Evolutionary conservation across 768 basidiomycete species (phyloP).

Genomic region (Mycena sanguinolenta): DNA sequence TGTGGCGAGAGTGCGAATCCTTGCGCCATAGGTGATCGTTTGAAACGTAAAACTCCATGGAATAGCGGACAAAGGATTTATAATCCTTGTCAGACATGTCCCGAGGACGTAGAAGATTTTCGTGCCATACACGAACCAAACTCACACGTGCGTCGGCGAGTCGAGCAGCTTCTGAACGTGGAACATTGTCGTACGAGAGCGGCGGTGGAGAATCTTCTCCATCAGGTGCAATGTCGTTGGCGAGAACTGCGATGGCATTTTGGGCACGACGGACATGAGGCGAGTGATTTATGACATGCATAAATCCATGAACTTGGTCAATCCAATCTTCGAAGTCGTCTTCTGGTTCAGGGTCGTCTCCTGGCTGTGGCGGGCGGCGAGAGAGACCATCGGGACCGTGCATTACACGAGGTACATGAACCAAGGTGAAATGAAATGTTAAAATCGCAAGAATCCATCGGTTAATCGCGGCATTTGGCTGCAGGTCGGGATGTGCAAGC

Average conservation of each 20-base stretch:
- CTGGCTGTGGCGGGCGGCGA: constrained; percentile 31
- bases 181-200: not conserved
- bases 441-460: constrained; percentile 44
- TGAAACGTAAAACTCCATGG: constrained; percentile 38
- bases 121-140: constrained; percentile 28
- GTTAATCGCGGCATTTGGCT: constrained; percentile 42
- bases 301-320: no score
- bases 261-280: not conserved
- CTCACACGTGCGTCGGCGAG: constrained; percentile 12
- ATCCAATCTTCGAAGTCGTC: no score
- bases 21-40: constrained; percentile 39
- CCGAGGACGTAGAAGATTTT: no score
- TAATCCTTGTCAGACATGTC: constrained; percentile 30
- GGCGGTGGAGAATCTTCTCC: not conserved
- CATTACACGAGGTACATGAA: constrained; percentile 43
- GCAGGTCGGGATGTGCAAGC: constrained; percentile 44
- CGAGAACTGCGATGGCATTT: not conserved
- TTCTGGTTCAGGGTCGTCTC: no score
- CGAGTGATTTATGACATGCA: constrained; percentile 34
- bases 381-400: constrained; percentile 49
- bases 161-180: not conserved
- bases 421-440: constrained; percentile 47
- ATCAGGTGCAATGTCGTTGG: not conserved
- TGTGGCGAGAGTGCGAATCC: constrained; percentile 37
- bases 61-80: constrained; percentile 34